Base-by-base conservation (phyloP, 108 stramenopile species). In the Skeletonema menzelii region DNA sequence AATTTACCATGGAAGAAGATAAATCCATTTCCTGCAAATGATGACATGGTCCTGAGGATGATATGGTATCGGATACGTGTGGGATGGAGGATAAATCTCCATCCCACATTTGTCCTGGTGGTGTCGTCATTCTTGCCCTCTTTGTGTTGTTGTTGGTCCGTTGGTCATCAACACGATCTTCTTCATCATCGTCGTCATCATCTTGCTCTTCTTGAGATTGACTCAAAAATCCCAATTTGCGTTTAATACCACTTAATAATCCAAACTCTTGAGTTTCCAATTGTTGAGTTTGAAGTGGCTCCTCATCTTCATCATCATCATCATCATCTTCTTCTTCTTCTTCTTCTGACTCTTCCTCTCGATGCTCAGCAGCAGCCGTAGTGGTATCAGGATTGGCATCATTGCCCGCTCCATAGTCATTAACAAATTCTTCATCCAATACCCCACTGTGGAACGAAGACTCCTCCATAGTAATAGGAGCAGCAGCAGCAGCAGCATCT, bases 11-110 rank as follows among this genome's bases (percentile, higher is more conserved):
- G 11, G 72, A 40, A 2, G 85, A 77, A 11, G 31, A 63, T 63
- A 90, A 72, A 68, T 86, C 84, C 49, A 90, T 20, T 13, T 84
- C 75, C 14, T 77, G 47, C 24, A 90, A 27, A 27, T 78, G 82
- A 13, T 73, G 69, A 46, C 77, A 49, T n/a, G 59, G 22, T 7
- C 49, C 22, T 17, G 4, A 76, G 60, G 19, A 64, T 53, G 3
- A 79, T 63, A 19, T 82, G 62, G 26, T 68, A 34, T 53, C 49
- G 1, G 49, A 53, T 8, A 84, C 26, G 47, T 79, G 82, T 13
- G 86, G 79, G 11, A 89, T 58, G 2, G 42, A 22, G 34, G 22
- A 31, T 42, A 61, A 37, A 3, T 28, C 15, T 34, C 65, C 71
- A 63, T 72, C 65, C 67, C 65, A 67, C 67, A 73, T 64, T 28